Conservation (phyloP, 352 stramenopile genomes). For the Phytopythium aichiense region DNA sequence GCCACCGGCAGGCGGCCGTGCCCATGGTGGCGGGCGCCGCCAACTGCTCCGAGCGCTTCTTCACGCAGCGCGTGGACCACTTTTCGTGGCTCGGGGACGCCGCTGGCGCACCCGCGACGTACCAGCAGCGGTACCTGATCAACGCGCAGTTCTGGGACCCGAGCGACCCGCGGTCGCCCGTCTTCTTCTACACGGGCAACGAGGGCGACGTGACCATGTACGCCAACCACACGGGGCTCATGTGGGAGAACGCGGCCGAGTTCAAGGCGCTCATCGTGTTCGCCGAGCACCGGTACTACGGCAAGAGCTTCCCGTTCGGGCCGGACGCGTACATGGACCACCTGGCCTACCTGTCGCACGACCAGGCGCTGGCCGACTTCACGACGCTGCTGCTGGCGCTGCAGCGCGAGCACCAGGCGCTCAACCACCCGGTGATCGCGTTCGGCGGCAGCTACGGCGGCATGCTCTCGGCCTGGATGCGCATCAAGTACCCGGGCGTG, state of each 20-base stretch:
- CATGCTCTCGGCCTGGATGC: slow-evolving; percentile 93
- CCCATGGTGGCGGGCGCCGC: slow-evolving; percentile 36
- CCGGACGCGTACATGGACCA: slow-evolving; percentile 56
- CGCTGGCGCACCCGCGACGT: slow-evolving; percentile 41
- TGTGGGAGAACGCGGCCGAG: slow-evolving; percentile 90
- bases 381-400: slow-evolving; percentile 85
- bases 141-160: slow-evolving; percentile 85
- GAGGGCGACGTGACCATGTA: slow-evolving; percentile 94
- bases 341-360: slow-evolving; percentile 81
- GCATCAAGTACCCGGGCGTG: slow-evolving; percentile 94
- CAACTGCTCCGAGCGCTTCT: slow-evolving; percentile 85
- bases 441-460: slow-evolving; percentile 96
- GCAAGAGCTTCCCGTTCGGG: slow-evolving; percentile 81
- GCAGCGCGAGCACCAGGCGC: slow-evolving; percentile 64
- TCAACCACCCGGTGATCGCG: slow-evolving; percentile 85
- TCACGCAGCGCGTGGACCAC: slow-evolving; percentile 89
- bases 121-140: slow-evolving; percentile 87
- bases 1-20: slow-evolving; percentile 5
- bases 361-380: slow-evolving; percentile 94
- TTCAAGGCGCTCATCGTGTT: slow-evolving; percentile 93
- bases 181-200: slow-evolving; percentile 96
- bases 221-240: slow-evolving; percentile 92
- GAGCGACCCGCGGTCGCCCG: slow-evolving; percentile 51
- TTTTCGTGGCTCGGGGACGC: slow-evolving; percentile 65
- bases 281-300: slow-evolving; percentile 96